phyloP scores from a whole-genome alignment of 2,329 filamentous ascomycete genomes.

The Geosmithia morbida region DNA sequence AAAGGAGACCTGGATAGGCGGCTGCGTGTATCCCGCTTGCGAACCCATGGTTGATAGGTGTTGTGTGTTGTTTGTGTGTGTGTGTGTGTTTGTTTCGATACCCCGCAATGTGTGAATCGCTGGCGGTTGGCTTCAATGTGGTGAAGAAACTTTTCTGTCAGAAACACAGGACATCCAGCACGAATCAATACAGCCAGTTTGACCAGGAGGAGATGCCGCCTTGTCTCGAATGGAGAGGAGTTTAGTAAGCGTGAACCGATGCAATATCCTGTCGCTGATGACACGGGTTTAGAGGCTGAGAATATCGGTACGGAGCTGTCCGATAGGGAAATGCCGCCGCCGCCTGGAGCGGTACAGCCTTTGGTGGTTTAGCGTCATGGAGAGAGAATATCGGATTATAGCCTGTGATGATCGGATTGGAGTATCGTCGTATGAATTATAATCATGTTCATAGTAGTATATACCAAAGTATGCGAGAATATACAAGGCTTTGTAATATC shows the following conservation, averaged over 20 bases:
- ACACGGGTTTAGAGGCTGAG: neutral
- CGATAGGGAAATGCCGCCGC: neutral
- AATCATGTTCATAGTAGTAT: too few relatives aligned
- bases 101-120: neutral
- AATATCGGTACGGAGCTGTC: neutral
- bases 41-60: conserved; percentile 1
- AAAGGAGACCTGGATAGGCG: conserved; percentile 31
- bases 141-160: too few relatives aligned
- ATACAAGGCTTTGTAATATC: too few relatives aligned
- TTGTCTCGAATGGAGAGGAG: neutral
- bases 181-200: too few relatives aligned
- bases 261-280: neutral
- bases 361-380: neutral
- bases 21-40: conserved; percentile 18
- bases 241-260: too few relatives aligned
- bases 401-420: neutral
- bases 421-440: too few relatives aligned
- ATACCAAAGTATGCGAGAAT: too few relatives aligned
- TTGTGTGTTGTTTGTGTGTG: neutral
- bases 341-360: neutral
- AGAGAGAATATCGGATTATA: too few relatives aligned
- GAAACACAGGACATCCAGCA: too few relatives aligned
- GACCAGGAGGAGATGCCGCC: too few relatives aligned
- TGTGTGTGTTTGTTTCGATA: neutral
- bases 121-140: too few relatives aligned